Percentiles rank a stretch among this genome's conserved stretches.
Evolutionary conservation across 2,329 filamentous ascomycete genomes (phyloP).

Genomic region (Fusarium zealandicum): DNA sequence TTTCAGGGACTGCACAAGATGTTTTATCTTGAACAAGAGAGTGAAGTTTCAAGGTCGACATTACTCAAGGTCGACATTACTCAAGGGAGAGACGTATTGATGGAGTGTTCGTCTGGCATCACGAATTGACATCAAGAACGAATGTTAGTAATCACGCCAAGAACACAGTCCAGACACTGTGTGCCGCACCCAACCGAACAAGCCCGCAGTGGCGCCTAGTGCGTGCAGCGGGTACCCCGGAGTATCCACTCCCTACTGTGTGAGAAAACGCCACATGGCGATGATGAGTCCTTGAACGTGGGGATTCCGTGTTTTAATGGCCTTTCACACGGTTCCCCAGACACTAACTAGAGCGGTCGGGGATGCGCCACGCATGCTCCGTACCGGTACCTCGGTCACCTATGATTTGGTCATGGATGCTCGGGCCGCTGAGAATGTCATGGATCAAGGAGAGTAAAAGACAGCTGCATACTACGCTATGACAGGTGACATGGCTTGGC

Average conservation of each 20-base stretch:
- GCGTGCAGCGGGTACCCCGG: conserved; percentile 39
- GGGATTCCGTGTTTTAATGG: too few relatives aligned
- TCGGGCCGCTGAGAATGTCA: not conserved
- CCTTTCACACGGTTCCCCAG: conserved; percentile 9
- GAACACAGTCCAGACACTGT: conserved; percentile 27
- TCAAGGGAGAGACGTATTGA: too few relatives aligned
- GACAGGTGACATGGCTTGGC: too few relatives aligned
- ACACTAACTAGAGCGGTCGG: conserved; percentile 15
- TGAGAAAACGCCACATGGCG: not conserved
- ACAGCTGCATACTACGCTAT: too few relatives aligned
- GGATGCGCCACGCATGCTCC: conserved; percentile 13
- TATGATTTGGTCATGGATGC: conserved; percentile 6
- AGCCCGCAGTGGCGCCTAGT: conserved; percentile 25
- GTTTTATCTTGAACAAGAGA: too few relatives aligned
- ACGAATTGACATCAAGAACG: not conserved
- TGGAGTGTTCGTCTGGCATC: too few relatives aligned
- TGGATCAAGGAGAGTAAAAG: not conserved
- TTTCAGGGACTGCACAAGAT: too few relatives aligned
- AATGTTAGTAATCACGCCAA: conserved; percentile 1
- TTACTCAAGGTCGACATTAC: too few relatives aligned
- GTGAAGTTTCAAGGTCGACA: too few relatives aligned
- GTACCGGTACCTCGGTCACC: conserved; percentile 24
- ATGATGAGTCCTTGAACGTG: too few relatives aligned
- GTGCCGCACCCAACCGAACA: conserved; percentile 22
- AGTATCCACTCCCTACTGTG: conserved; percentile 13